Percentiles rank a stretch among this genome's conserved stretches.
phyloP scores from a whole-genome alignment of 805 yeast genomes.

The Starmerella apis region DNA sequence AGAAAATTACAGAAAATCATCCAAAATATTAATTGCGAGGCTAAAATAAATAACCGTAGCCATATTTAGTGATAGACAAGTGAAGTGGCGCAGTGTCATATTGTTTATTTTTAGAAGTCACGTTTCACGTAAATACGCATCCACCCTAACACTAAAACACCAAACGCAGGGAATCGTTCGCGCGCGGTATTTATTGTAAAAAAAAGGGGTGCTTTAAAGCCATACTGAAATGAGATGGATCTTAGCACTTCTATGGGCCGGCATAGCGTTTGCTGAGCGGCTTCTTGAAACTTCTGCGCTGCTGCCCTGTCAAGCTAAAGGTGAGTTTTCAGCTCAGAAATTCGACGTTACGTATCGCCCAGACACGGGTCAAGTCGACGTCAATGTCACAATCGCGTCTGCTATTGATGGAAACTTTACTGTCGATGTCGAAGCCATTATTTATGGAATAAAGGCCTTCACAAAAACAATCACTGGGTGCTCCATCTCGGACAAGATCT shows the following conservation, averaged over 20 bases:
- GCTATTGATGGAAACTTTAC: constrained; percentile 62
- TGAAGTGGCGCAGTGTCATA: not conserved
- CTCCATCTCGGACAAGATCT: constrained; percentile 45
- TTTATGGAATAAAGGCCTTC: constrained; percentile 67
- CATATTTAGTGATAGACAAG: not conserved
- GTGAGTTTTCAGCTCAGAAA: constrained; percentile 72
- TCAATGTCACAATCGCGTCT: constrained; percentile 68
- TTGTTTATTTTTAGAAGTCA: constrained; percentile 3
- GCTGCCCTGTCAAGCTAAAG: constrained; percentile 83
- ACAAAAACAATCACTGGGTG: constrained; percentile 54
- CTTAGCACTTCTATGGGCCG: constrained; percentile 3
- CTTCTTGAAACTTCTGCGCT: constrained; percentile 49
- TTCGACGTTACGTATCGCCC: constrained; percentile 72
- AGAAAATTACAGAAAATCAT: too few relatives aligned
- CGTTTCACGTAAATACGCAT: not conserved
- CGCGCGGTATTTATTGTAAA: not conserved
- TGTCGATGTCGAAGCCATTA: constrained; percentile 56
- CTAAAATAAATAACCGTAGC: too few relatives aligned
- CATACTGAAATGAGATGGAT: constrained; percentile 2
- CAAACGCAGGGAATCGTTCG: not conserved
- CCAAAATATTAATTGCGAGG: too few relatives aligned
- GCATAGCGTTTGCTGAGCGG: constrained; percentile 27
- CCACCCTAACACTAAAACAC: not conserved
- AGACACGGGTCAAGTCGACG: constrained; percentile 46
- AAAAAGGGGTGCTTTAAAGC: not conserved